Evolutionary conservation across 352 stramenopile genomes (phyloP).

Genomic region (Blastocystis hominis): DNA sequence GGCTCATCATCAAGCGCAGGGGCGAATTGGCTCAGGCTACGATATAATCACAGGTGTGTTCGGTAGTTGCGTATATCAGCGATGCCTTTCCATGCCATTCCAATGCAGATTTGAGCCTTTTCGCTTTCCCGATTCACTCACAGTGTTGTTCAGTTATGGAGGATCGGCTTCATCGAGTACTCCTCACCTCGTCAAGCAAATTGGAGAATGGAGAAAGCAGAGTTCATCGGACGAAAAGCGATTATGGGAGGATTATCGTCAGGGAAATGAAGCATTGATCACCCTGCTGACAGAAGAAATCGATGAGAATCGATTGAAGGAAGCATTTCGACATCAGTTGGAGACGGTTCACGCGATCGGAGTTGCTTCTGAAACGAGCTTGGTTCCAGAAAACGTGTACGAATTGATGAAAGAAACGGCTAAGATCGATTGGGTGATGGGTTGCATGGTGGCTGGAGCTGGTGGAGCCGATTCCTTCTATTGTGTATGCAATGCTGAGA

Average conservation of each 20-base stretch:
- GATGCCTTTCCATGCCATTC: too few relatives aligned
- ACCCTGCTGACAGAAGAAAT: not conserved
- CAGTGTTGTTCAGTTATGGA: not conserved
- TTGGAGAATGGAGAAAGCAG: not conserved
- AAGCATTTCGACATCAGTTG: not conserved
- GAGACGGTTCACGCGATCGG: not conserved
- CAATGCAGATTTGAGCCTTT: not conserved
- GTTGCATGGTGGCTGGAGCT: not conserved
- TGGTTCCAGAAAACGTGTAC: not conserved
- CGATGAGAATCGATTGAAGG: not conserved
- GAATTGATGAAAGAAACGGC: not conserved
- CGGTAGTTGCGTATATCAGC: not conserved
- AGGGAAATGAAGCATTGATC: not conserved
- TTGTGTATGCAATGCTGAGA: not conserved
- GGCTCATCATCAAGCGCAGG: not conserved
- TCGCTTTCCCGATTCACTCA: not conserved
- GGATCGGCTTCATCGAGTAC: not conserved
- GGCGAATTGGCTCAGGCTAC: not conserved
- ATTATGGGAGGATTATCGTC: not conserved
- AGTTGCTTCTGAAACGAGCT: not conserved
- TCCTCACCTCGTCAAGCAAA: not conserved
- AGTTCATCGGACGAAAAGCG: not conserved
- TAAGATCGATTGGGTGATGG: not conserved
- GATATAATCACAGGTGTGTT: not conserved
- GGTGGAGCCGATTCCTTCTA: slow-evolving; percentile 16